Conservation (phyloP, 2,329 filamentous ascomycete species). For the Chrysoporthe cubensis region DNA sequence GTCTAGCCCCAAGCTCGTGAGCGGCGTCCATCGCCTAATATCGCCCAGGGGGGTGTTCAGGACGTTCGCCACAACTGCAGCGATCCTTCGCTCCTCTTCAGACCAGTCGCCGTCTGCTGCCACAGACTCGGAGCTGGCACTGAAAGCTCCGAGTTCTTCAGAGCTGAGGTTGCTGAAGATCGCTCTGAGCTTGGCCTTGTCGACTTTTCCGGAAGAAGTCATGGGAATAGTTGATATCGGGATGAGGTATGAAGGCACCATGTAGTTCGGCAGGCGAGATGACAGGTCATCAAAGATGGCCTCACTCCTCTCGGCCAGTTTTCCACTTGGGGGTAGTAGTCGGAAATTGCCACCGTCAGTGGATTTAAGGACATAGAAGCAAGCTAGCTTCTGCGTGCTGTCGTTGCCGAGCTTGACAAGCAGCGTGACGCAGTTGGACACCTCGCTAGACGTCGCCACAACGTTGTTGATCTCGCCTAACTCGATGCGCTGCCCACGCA, state of each 20-base stretch:
- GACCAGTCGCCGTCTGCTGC: conserved; percentile 52
- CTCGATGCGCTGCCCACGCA: conserved; percentile 80
- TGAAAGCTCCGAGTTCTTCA: conserved; percentile 43
- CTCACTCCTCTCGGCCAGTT: conserved; percentile 39
- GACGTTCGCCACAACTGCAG: conserved; percentile 54
- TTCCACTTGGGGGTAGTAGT: conserved; percentile 42
- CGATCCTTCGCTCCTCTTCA: conserved; percentile 59
- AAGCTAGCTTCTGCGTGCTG: conserved; percentile 54
- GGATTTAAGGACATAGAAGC: conserved; percentile 66
- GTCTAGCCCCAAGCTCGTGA: conserved; percentile 79
- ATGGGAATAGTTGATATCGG: conserved; percentile 71
- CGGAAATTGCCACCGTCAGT: conserved; percentile 37
- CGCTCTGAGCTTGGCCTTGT: conserved; percentile 58
- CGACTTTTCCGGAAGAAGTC: conserved; percentile 75
- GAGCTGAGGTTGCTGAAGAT: conserved; percentile 52
- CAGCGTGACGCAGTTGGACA: conserved; percentile 67
- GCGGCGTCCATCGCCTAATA: conserved; percentile 69
- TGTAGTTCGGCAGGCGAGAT: conserved; percentile 69
- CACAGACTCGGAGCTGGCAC: conserved; percentile 33
- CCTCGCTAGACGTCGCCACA: conserved; percentile 55
- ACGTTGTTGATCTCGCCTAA: conserved; percentile 73
- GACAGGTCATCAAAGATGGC: conserved; percentile 59
- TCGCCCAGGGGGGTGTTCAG: conserved; percentile 48
- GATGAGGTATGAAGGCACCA: conserved; percentile 77
- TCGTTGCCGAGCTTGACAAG: conserved; percentile 53